Evolutionary conservation across 345 rosid species (phyloP).

Genomic region (Aegle marmelos): DNA sequence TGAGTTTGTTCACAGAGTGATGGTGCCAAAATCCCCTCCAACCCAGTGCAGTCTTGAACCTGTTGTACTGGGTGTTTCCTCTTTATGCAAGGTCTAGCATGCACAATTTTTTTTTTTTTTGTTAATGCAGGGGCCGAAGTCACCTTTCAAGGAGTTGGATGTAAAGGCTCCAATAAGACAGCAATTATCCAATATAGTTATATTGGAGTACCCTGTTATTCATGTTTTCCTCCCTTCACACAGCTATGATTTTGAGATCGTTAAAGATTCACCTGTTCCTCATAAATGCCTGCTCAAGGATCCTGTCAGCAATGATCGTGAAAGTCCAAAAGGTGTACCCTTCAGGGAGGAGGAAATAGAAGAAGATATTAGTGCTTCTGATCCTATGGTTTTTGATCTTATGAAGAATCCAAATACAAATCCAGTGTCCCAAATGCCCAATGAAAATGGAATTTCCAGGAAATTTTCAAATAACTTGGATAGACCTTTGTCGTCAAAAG

Average conservation of each 20-base stretch:
- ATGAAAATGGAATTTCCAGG: constrained; percentile 15
- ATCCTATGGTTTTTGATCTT: constrained; percentile 46
- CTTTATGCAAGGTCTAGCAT: background rate
- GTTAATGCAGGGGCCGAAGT: constrained; percentile 55
- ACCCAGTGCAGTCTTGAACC: background rate
- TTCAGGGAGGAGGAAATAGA: constrained; percentile 73
- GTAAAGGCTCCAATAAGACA: constrained; percentile 52
- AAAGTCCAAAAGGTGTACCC: constrained; percentile 38
- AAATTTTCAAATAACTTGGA: constrained; percentile 15
- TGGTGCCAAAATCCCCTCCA: background rate
- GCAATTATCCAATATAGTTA: constrained; percentile 52
- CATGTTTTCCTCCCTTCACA: constrained; percentile 80
- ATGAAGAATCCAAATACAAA: constrained; percentile 24
- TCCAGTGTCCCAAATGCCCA: constrained; percentile 19
- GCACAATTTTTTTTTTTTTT: constrained; percentile 6
- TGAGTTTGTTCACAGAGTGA: background rate
- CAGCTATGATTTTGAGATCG: constrained; percentile 55
- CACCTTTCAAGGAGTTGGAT: constrained; percentile 64
- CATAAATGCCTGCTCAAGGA: constrained; percentile 23
- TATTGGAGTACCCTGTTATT: constrained; percentile 85
- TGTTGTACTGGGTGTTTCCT: background rate
- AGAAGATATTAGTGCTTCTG: constrained; percentile 40
- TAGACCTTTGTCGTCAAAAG: constrained; percentile 12
- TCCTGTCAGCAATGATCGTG: constrained; percentile 25
- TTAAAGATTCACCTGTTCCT: constrained; percentile 27